Evolutionary conservation across 2,329 filamentous ascomycete species (phyloP), one percentile per base, ranked within the genome.

Genomic region (Venturia oleaginea): DNA sequence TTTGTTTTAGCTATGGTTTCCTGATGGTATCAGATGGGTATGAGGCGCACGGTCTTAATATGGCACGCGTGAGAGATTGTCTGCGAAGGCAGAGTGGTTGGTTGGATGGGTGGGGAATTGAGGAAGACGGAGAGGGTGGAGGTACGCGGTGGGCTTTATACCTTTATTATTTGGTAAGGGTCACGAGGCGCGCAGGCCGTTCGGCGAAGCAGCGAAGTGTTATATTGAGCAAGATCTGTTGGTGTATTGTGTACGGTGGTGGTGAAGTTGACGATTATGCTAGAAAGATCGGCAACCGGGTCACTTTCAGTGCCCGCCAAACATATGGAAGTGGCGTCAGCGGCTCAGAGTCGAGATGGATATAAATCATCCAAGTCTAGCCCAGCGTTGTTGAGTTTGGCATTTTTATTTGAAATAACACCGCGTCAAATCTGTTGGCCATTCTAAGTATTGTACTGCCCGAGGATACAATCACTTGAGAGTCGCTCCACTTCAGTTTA

Each of bases 41-140:
- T 1, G 7, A 51, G 22, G 46, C 46, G 46, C 22, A 51, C 46
- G 4, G 22, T 2, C 27, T 27, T 17, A 15, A 22, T 51, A 22
- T 51, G 46, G 22, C 5, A 27, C 24, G 22, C n/a, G 13, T 27
- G 46, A 51, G 46, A 6, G 46, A 30, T 10, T 24, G 22, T 15
- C 24, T 32, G 51, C 51, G 27, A 57, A 5, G 5, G 11, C 13
- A 22, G 27, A 32, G 7, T 4, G 30, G 34, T 34, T 34, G 51
- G 30, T 32, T 55, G 46, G n/a, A 22, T 48, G 27, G 51, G 27
- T 55, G 27, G 30, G 51, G 51, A 17, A 57, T 37, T 40, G n/a
- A 57, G 60, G 51, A 38, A 30, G 61, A 62, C 1, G 63, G 61
- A 65, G 62, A 66, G n/a, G 54, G 57, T 65, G 65, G 63, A 67